phyloP scores from a whole-genome alignment of 2,329 filamentous ascomycete genomes.

The Thielaviopsis ethacetica region DNA sequence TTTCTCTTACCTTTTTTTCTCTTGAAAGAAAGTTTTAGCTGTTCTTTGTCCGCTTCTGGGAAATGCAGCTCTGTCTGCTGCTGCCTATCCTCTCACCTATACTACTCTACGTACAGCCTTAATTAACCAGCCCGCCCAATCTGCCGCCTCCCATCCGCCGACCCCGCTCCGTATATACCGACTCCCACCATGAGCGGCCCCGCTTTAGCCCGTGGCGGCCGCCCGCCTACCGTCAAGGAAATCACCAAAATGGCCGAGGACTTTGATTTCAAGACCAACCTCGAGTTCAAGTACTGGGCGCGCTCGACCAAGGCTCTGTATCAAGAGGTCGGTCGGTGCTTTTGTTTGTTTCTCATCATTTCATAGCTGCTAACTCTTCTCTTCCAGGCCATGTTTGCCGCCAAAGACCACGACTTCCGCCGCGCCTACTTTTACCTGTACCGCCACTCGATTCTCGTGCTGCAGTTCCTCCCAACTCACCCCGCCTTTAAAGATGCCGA shows the following conservation, averaged over 20 bases:
- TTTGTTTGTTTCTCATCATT: slow-evolving; percentile 10
- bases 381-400: slow-evolving; percentile 62
- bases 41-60: too few relatives aligned
- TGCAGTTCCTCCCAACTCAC: slow-evolving; percentile 58
- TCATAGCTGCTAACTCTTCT: slow-evolving; percentile 11
- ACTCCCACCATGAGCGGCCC: not conserved
- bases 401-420: slow-evolving; percentile 70
- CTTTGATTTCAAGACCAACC: slow-evolving; percentile 64
- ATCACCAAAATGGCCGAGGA: slow-evolving; percentile 59
- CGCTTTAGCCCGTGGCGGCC: not conserved
- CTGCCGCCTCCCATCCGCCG: not conserved
- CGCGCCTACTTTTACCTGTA: slow-evolving; percentile 86
- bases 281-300: slow-evolving; percentile 67
- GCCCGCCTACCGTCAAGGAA: slow-evolving; percentile 47
- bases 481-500: slow-evolving; percentile 55
- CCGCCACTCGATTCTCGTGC: slow-evolving; percentile 70
- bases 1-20: too few relatives aligned
- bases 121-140: too few relatives aligned
- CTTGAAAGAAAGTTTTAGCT: too few relatives aligned
- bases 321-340: slow-evolving; percentile 49
- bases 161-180: too few relatives aligned
- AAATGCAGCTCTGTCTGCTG: too few relatives aligned
- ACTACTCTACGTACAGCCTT: too few relatives aligned
- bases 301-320: slow-evolving; percentile 63
- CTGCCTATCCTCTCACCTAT: too few relatives aligned